Percentiles rank a stretch among this genome's conserved stretches.
These are phyloP conservation scores for Suillus subluteus DNA, from an alignment of 768 basidiomycete genomes.

Conservation along the genomic window DNA sequence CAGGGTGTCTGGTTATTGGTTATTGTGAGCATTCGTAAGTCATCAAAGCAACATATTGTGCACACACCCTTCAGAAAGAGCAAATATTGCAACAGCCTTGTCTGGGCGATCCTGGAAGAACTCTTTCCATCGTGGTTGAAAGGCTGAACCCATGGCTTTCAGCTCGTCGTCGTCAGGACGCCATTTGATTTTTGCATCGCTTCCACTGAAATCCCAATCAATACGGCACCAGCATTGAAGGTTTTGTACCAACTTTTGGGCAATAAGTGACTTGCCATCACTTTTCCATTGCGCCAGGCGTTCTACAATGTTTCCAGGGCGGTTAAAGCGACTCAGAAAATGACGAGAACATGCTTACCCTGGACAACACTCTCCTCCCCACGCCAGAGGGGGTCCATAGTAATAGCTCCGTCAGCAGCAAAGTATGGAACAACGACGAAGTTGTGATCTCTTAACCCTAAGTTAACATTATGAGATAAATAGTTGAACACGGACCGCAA, in stretches of 20 bases:
- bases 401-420: conserved; percentile 46
- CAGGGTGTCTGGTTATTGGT: too few relatives aligned
- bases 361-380: conserved; percentile 41
- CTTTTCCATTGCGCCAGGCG: conserved; percentile 34
- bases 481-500: conserved; percentile 29
- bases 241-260: conserved; percentile 49
- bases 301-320: neutral
- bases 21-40: too few relatives aligned
- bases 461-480: too few relatives aligned
- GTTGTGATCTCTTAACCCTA: conserved; percentile 31
- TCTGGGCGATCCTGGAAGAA: conserved; percentile 24
- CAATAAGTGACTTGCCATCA: conserved; percentile 47
- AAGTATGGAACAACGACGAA: conserved; percentile 35
- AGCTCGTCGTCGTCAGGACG: conserved; percentile 28
- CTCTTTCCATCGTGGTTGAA: conserved; percentile 24
- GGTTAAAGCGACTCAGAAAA: neutral
- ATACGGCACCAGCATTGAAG: neutral
- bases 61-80: conserved; percentile 5
- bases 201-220: conserved; percentile 14
- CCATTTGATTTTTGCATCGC: conserved; percentile 26
- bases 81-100: conserved; percentile 21
- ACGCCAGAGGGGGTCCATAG: conserved; percentile 50
- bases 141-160: conserved; percentile 22
- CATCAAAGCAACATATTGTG: neutral
- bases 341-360: conserved; percentile 36